These are phyloP conservation scores for Phylloporus scabripes DNA, from an alignment of 768 basidiomycete genomes.

Conservation along the genomic window DNA sequence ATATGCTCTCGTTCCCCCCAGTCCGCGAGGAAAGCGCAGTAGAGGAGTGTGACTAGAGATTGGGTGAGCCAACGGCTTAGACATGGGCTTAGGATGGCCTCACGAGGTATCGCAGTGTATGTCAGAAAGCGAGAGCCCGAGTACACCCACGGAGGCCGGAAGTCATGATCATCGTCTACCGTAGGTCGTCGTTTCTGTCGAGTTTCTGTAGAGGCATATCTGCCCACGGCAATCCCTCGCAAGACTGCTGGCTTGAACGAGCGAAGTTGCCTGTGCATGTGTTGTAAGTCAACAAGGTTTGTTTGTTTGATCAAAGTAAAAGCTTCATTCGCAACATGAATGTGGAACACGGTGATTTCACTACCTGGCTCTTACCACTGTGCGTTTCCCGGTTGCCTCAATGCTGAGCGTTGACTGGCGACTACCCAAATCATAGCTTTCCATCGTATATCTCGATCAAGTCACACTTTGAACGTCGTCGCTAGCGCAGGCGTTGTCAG, in stretches of 20 bases:
- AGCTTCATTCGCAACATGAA: background rate
- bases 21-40: slow-evolving; percentile 58
- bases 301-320: background rate
- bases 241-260: background rate
- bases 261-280: slow-evolving; percentile 11
- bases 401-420: too few relatives aligned
- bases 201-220: slow-evolving; percentile 13
- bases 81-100: slow-evolving; percentile 10
- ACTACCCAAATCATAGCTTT: too few relatives aligned
- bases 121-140: slow-evolving; percentile 45
- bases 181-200: slow-evolving; percentile 2
- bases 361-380: too few relatives aligned
- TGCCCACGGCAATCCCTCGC: slow-evolving; percentile 1
- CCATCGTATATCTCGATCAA: too few relatives aligned
- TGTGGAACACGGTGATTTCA: too few relatives aligned
- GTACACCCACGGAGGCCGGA: slow-evolving; percentile 60
- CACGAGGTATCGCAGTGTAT: slow-evolving; percentile 54
- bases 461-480: too few relatives aligned
- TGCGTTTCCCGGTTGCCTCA: background rate
- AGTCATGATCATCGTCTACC: slow-evolving; percentile 34
- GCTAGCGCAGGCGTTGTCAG: too few relatives aligned
- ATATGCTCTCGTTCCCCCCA: slow-evolving; percentile 70
- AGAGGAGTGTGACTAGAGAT: slow-evolving; percentile 45
- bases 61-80: background rate
- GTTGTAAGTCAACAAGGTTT: background rate